Evolutionary conservation across 768 basidiomycete species (phyloP).

Genomic region (Russula sp.): DNA sequence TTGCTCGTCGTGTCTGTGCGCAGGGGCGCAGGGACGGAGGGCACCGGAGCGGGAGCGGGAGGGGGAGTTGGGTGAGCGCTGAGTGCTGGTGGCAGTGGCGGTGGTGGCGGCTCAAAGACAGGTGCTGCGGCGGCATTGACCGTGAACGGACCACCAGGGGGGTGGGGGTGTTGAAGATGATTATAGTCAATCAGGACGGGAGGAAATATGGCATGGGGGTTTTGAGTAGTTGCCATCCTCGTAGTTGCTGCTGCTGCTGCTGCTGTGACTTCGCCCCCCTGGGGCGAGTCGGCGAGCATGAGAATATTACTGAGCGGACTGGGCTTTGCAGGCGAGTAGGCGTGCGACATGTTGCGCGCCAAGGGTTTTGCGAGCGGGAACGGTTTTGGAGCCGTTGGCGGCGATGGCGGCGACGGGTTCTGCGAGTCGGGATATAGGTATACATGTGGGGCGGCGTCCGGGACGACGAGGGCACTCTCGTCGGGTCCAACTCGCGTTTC

Average conservation of each 20-base stretch:
- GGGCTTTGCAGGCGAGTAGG: slow-evolving; percentile 74
- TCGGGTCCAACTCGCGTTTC: background rate
- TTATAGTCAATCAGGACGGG: background rate
- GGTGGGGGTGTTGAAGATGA: too few species aligned
- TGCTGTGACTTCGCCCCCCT: slow-evolving; percentile 28
- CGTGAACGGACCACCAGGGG: background rate
- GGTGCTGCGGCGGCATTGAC: background rate
- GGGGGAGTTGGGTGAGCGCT: background rate
- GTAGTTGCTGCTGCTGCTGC: background rate
- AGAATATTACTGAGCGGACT: slow-evolving; percentile 77
- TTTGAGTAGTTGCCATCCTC: background rate
- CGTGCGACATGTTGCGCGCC: slow-evolving; percentile 63
- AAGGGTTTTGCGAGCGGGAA: slow-evolving; percentile 71
- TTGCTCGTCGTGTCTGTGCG: slow-evolving; percentile 12
- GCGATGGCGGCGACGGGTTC: slow-evolving; percentile 18
- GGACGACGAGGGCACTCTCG: too few species aligned
- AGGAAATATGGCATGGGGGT: slow-evolving; percentile 3
- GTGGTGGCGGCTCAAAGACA: slow-evolving; percentile 4
- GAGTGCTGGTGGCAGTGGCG: background rate
- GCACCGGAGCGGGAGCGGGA: background rate
- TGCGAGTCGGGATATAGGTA: slow-evolving; percentile 17
- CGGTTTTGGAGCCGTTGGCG: slow-evolving; percentile 32
- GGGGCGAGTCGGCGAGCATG: slow-evolving; percentile 58
- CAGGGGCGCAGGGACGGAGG: slow-evolving; percentile 6
- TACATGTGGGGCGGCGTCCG: too few species aligned